These are phyloP conservation scores for Penicillium canariense DNA, from an alignment of 495 filamentous ascomycete species.

Conservation along the genomic window DNA sequence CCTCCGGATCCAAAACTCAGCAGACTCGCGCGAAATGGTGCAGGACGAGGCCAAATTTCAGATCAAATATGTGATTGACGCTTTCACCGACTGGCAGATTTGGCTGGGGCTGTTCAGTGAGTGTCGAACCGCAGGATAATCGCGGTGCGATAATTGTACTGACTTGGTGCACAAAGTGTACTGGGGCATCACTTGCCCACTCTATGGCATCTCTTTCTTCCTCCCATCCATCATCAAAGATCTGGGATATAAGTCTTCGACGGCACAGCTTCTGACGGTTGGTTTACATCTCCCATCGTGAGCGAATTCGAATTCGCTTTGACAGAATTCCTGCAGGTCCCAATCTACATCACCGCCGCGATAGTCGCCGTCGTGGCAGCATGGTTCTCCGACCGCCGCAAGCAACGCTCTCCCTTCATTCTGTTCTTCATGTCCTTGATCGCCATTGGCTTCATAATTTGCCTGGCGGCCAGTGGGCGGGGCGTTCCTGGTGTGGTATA, in stretches of 20 bases:
- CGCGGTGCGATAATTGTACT: neutral
- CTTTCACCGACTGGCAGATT: conserved; percentile 72
- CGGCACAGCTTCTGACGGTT: conserved; percentile 65
- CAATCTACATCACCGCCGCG: conserved; percentile 62
- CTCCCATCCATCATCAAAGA: conserved; percentile 70
- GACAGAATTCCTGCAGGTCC: conserved; percentile 32
- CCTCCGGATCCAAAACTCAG: conserved; percentile 51
- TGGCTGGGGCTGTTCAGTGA: conserved; percentile 61
- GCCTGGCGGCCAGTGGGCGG: conserved; percentile 37
- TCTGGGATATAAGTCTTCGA: conserved; percentile 59
- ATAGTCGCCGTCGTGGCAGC: conserved; percentile 57
- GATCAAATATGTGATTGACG: conserved; percentile 59
- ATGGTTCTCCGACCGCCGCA: conserved; percentile 58
- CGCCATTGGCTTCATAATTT: conserved; percentile 65
- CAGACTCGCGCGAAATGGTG: conserved; percentile 42
- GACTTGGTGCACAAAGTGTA: conserved; percentile 39
- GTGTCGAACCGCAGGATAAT: conserved; percentile 1
- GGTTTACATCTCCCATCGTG: neutral
- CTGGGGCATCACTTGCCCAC: conserved; percentile 62
- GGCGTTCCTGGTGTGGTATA: conserved; percentile 65
- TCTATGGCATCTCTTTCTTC: conserved; percentile 74
- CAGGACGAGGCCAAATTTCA: conserved; percentile 59
- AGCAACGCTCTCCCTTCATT: conserved; percentile 62
- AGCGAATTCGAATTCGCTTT: neutral
- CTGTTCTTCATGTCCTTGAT: conserved; percentile 60